Conservation (phyloP, 78 protist species). For the Emiliania huxleyi region DNA sequence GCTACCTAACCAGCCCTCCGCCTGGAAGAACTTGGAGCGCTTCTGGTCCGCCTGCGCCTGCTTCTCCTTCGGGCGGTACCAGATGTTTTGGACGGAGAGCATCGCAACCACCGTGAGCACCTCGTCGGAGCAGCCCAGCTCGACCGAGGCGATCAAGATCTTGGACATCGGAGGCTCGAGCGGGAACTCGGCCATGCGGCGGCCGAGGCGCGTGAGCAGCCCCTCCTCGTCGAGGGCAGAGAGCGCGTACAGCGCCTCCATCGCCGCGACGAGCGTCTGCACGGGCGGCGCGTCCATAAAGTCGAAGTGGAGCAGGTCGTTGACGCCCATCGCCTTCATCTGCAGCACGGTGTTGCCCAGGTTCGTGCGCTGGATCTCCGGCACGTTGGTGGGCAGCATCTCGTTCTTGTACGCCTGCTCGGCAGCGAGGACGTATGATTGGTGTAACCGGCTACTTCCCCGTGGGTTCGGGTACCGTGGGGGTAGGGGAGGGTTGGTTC, state of each 20-base stretch:
- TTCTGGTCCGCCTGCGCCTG: slow-evolving; percentile 93
- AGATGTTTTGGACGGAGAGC: slow-evolving; percentile 89
- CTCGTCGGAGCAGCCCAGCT: slow-evolving; percentile 95
- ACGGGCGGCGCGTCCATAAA: slow-evolving; percentile 99
- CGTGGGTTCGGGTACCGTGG: too few species aligned
- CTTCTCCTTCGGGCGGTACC: slow-evolving; percentile 96
- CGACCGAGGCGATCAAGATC: slow-evolving; percentile 83
- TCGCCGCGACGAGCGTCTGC: slow-evolving; percentile 50
- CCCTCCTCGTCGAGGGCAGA: slow-evolving; percentile 98
- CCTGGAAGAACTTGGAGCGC: slow-evolving; percentile 86
- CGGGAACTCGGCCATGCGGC: slow-evolving; percentile 98
- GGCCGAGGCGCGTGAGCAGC: slow-evolving; percentile 91
- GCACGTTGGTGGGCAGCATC: slow-evolving; percentile 89
- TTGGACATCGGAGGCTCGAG: slow-evolving; percentile 95
- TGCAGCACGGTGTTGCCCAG: slow-evolving; percentile 89
- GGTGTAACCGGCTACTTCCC: too few species aligned
- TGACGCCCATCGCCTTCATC: slow-evolving; percentile 88
- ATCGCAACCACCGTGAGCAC: slow-evolving; percentile 94
- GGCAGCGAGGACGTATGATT: slow-evolving; percentile 97
- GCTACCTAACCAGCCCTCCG: slow-evolving; percentile 93
- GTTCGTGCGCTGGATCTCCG: slow-evolving; percentile 99
- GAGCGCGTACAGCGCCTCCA: slow-evolving; percentile 72
- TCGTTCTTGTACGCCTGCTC: slow-evolving; percentile 93
- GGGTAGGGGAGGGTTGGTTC: too few species aligned
- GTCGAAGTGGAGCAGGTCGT: slow-evolving; percentile 92